phyloP scores from a whole-genome alignment of 345 rosid genomes.

The Eucalyptus dawsonii region DNA sequence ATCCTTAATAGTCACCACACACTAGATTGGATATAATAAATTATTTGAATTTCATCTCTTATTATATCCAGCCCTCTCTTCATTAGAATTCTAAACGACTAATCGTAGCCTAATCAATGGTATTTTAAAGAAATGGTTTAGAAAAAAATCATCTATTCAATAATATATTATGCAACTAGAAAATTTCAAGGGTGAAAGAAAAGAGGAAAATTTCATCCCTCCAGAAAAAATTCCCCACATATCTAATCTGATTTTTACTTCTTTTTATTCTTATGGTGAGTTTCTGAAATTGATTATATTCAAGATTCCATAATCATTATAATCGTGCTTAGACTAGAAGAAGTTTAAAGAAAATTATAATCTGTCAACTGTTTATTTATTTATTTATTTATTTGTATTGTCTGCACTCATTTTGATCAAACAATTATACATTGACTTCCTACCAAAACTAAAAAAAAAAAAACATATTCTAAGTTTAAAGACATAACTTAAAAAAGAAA shows the following conservation, averaged over 20 bases:
- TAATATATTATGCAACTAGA: background rate
- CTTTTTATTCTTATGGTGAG: background rate
- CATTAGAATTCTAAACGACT: too few species aligned
- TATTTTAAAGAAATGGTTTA: background rate
- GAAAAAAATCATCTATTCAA: background rate
- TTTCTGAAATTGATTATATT: background rate
- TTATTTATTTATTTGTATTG: background rate
- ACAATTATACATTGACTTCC: background rate
- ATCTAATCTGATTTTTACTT: background rate
- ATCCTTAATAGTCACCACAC: too few species aligned
- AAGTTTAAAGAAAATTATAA: background rate
- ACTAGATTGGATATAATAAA: too few species aligned
- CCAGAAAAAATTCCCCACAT: background rate
- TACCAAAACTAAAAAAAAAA: background rate
- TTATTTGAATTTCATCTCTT: too few species aligned
- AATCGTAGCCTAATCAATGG: background rate
- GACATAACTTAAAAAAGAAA: background rate
- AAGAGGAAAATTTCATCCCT: background rate
- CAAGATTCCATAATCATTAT: background rate
- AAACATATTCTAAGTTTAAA: background rate
- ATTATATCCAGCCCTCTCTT: fast-evolving
- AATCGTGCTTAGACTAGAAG: background rate
- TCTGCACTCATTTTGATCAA: background rate
- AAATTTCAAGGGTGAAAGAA: background rate
- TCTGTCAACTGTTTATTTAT: background rate